Evolutionary conservation across 495 filamentous ascomycete species (phyloP).

Genomic region (Cryomyces antarcticus): DNA sequence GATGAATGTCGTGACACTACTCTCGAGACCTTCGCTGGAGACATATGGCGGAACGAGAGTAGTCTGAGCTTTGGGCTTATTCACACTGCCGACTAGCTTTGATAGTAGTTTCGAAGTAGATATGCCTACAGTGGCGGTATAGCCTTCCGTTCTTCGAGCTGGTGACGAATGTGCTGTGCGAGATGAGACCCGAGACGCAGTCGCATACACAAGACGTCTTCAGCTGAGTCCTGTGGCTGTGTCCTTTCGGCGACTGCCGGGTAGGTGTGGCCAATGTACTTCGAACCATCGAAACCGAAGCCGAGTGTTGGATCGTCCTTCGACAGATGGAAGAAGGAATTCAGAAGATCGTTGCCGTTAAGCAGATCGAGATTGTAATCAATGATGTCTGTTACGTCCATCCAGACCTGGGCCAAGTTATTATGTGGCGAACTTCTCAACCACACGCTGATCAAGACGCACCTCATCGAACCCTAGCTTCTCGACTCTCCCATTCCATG

Average conservation of each 20-base stretch:
- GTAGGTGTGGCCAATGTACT: slow-evolving; percentile 34
- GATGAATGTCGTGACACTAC: slow-evolving; percentile 46
- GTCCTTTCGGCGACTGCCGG: slow-evolving; percentile 16
- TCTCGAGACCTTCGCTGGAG: slow-evolving; percentile 8
- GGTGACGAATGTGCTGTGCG: slow-evolving; percentile 33
- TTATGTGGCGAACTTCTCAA: neutral
- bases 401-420: slow-evolving; percentile 23
- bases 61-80: slow-evolving; percentile 77
- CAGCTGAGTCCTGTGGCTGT: neutral
- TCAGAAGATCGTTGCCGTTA: slow-evolving; percentile 38
- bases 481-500: slow-evolving; percentile 60
- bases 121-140: slow-evolving; percentile 72
- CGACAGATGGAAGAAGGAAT: slow-evolving; percentile 69
- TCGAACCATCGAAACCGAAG: slow-evolving; percentile 54
- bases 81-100: slow-evolving; percentile 64
- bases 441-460: neutral
- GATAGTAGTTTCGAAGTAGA: slow-evolving; percentile 67
- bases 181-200: slow-evolving; percentile 10
- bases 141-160: slow-evolving; percentile 57
- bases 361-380: slow-evolving; percentile 54
- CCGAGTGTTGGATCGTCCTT: slow-evolving; percentile 54
- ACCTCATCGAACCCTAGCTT: slow-evolving; percentile 75
- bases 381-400: slow-evolving; percentile 72
- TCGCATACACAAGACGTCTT: slow-evolving; percentile 9
- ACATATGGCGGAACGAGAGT: slow-evolving; percentile 49